Base-by-base conservation (phyloP, 192 early-diverging fungal genomes). In the Gonapodya prolifera region DNA sequence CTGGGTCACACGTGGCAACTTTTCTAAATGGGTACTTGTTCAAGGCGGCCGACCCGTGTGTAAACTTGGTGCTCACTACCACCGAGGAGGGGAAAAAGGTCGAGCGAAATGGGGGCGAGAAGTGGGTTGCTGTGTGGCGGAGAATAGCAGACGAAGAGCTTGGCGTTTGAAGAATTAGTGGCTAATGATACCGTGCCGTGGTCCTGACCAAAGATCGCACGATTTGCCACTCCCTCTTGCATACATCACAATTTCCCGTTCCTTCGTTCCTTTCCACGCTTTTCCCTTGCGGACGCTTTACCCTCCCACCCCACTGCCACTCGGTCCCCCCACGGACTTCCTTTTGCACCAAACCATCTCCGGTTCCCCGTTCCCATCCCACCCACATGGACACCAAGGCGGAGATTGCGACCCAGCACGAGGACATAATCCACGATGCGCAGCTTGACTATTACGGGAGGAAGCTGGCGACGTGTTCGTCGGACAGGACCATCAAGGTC, bases 51-150 rank as follows among this genome's bases (percentile, higher is more conserved):
- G 98, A 99, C 85, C 93, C 94, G 29, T 96, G 92, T 69, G 87
- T 96, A 28, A 85, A 86, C 32, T 91, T 92, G 75, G 94, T 95
- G 2, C 85, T 92, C 79, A 87, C 87, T 74, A 94, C 93, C 74
- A 99, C 98, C 23, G 98, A 99, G 85, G 98, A 98, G 82, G 96
- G 96, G 17, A 96, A 96, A 79, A 99, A 99, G 83, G 98, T 99
- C 8, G 95, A 87, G 34, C 85, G 98, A 31, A 99, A 99, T 86
- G 88, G 94, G 77, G 98, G 98, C 69, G 89, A 90, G 81, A 99
- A 99, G 84, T 96, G 90, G 78, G 83, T 98, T 77, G 96, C 96
- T 18, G 32, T 73, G 28, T 73, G 71, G 71, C 2, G 71, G 71
- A 73, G 71, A 32, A 73, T 73, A 2, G 71, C 45, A 23, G 45